Percentiles rank a stretch among this genome's conserved stretches.
Conservation (phyloP, 106 monocot genomes). For the Dendrobium nobile region DNA sequence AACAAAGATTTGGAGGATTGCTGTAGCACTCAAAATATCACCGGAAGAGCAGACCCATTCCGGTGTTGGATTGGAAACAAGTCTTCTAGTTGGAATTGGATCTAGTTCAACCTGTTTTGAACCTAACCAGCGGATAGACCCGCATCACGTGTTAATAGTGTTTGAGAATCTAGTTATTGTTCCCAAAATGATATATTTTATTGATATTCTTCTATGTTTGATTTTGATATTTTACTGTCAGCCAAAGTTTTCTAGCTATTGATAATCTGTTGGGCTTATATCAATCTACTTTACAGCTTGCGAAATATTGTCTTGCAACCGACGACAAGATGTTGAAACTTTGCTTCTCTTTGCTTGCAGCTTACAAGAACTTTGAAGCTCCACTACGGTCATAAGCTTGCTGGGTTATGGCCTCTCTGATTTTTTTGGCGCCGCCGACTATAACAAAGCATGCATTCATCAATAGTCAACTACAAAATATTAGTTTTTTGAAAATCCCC, state of each 20-base stretch:
- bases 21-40: too few species aligned
- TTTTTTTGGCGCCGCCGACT: neutral
- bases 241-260: neutral
- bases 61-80: too few species aligned
- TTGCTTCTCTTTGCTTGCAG: neutral
- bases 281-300: neutral
- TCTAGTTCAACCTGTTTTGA: too few species aligned
- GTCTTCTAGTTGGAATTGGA: too few species aligned
- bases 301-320: neutral
- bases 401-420: neutral
- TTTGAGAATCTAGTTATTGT: too few species aligned
- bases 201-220: too few species aligned
- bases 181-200: too few species aligned
- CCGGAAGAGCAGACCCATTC: too few species aligned
- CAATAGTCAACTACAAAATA: constrained; percentile 4
- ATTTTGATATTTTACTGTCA: neutral
- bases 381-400: neutral
- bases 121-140: too few species aligned
- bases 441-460: constrained; percentile 11
- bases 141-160: too few species aligned
- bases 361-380: neutral
- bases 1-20: too few species aligned
- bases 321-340: neutral
- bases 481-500: constrained; percentile 7
- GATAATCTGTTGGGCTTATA: neutral